Base-by-base conservation (phyloP, 768 basidiomycete species). In the Ramaria rubella region DNA sequence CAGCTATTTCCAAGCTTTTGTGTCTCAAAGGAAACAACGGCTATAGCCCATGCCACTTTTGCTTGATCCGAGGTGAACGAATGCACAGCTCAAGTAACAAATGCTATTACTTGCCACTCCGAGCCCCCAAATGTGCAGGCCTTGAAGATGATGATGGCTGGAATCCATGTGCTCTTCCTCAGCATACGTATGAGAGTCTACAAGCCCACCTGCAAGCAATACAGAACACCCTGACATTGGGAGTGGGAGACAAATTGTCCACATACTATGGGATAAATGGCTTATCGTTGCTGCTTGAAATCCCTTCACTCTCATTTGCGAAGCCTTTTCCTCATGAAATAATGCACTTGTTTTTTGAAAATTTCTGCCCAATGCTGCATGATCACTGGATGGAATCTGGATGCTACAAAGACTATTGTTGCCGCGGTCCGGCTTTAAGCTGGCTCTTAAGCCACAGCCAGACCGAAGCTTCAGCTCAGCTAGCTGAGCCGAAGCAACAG, bases 21-120 rank as follows among this genome's bases (percentile, higher is more conserved):
- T 43, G 42, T 24, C 33, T 54, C 7, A 40, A 43, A 24, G 52
- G 52, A 46, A 33, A 52, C 54, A 52, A 58, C 72, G 5, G 48
- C 62, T 14, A 68, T 78, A 0, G 69, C 67, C 0, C 6, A 53
- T n/a, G 78, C 34, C 7, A 36, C 34, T 12, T 31, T 14, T 54
- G 52, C 34, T 36, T 36, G 34, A 36, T 15, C 34, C 34, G 7
- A 8, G 8, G 15, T 8, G 15, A 36, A 36, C 34, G 26, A 12
- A 12, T 27, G 6, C 21, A 24, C 11, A 12, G 19, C 15, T 15
- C 34, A 36, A 36, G 34, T 36, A 7, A 36, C 7, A 36, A 36
- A 36, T 8, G 7, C 15, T 36, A 36, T 15, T 36, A 36, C 26
- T 7, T 36, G 15, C 34, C 34, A 8, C 34, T 36, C 15, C 34